A percentile compares a stretch with the other conserved stretches of the same genome.
Conservation (phyloP, 2,329 filamentous ascomycete genomes). For the Claviceps sp. region DNA sequence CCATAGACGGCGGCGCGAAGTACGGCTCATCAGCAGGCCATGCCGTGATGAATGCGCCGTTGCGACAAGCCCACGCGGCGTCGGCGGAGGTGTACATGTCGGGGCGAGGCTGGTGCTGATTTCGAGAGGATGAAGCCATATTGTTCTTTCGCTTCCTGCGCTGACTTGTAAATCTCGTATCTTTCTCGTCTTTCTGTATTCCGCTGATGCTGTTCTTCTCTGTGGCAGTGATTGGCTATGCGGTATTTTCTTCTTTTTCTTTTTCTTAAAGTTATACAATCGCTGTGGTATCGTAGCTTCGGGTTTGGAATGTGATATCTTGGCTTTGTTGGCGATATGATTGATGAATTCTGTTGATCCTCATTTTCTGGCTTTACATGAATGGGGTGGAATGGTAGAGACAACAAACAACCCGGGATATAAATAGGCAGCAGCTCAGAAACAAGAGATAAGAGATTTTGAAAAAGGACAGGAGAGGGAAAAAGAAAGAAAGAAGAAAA, state of each 20-base stretch:
- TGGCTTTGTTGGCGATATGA: too few relatives aligned
- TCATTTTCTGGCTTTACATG: too few relatives aligned
- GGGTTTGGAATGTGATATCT: too few relatives aligned
- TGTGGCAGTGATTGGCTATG: too few relatives aligned
- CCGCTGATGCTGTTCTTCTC: too few relatives aligned
- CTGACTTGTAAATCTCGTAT: background rate
- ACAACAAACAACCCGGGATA: too few relatives aligned
- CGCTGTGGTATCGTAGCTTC: too few relatives aligned
- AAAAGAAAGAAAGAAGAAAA: background rate
- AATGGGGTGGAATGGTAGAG: too few relatives aligned
- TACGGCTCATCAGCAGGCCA: slow-evolving; percentile 17
- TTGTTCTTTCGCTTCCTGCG: background rate
- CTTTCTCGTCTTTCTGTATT: background rate
- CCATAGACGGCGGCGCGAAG: slow-evolving; percentile 3
- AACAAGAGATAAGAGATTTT: background rate
- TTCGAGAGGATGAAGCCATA: background rate
- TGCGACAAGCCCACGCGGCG: slow-evolving; percentile 11
- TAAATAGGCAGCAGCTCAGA: background rate
- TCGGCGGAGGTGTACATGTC: slow-evolving; percentile 12
- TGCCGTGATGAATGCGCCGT: slow-evolving; percentile 15
- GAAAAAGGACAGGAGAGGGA: background rate
- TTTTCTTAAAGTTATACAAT: too few relatives aligned
- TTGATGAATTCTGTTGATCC: too few relatives aligned
- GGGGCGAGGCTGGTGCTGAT: background rate
- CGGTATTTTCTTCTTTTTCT: too few relatives aligned